phyloP scores from a whole-genome alignment of 2,329 filamentous ascomycete genomes.

The Aspergillus oerlinghausenensis region DNA sequence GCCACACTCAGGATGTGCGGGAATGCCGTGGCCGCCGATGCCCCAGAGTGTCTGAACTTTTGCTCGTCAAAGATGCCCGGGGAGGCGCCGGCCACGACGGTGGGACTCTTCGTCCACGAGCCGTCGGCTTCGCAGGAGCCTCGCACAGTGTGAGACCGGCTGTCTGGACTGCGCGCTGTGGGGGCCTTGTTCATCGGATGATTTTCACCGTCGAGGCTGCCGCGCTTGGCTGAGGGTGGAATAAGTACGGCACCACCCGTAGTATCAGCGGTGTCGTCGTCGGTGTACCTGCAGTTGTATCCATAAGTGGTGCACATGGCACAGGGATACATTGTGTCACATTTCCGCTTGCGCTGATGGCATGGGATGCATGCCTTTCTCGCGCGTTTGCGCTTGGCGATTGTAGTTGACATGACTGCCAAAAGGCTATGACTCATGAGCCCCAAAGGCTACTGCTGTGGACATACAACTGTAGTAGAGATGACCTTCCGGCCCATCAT shows the following conservation, averaged over 20 bases:
- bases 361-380: constrained; percentile 29
- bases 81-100: background rate
- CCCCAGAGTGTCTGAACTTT: constrained; percentile 24
- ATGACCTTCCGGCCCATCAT: too few relatives aligned
- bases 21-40: constrained; percentile 28
- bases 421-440: too few relatives aligned
- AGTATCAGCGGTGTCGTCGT: constrained; percentile 7
- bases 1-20: constrained; percentile 24
- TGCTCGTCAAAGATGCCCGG: constrained; percentile 24
- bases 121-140: background rate
- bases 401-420: constrained; percentile 15
- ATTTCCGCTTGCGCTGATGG: constrained; percentile 33
- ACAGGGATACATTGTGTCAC: constrained; percentile 26
- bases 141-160: constrained; percentile 2
- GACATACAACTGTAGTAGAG: too few relatives aligned
- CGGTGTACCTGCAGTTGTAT: constrained; percentile 24
- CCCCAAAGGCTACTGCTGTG: too few relatives aligned
- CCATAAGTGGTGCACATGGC: constrained; percentile 24
- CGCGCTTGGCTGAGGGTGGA: constrained; percentile 10
- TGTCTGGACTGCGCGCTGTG: background rate
- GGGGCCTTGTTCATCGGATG: background rate
- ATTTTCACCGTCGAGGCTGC: constrained; percentile 4
- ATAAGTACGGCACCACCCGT: background rate
- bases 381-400: constrained; percentile 25
- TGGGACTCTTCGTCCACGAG: constrained; percentile 11